Base-by-base conservation (phyloP, 306 rosid genomes). In the Prunus kanzakura region DNA sequence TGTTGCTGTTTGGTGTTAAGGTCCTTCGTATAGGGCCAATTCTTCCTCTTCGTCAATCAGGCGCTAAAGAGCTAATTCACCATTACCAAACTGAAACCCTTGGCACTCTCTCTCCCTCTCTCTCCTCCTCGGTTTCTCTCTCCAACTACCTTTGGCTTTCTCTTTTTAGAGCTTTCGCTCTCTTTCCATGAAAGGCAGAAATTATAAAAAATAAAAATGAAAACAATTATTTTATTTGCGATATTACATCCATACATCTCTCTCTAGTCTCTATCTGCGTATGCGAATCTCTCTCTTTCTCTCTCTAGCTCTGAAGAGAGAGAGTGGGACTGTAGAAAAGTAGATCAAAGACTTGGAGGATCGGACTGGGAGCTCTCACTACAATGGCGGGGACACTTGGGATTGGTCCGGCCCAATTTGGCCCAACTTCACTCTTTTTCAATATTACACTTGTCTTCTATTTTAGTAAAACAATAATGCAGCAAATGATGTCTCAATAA, bases 181-280 rank as follows among this genome's bases (percentile, higher is more conserved):
- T 51, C 84, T 69, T 80, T 51, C 80, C 66, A 68, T 74, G 79
- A 74, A 38, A 73, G 55, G 57, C 47, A 60, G 20, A n/a, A 20
- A 22, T 49, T 67, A 19, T n/a, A 16, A 46, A 32, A 29, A 52
- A 16, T 57, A 41, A 30, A 12, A 25, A 46, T 2, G n/a, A 57
- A 67, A 73, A 45, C 22, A 3, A 18, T 25, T 47, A 47, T 25
- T 45, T 45, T 20, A n/a, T 64, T 6, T 32, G 50, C 14, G 51
- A 35, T 64, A 43, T 72, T 64, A 64, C 3, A 32, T 46, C 13
- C 14, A 51, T 25, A 1, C 3, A 13, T 19, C 22, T 35, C 47
- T 52, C 54, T 58, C 64, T 64, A 35, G 16, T 18, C 69, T 32
- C 47, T 35, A 64, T 32, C 12, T 64, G 2, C 3, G 7, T 3